phyloP scores from a whole-genome alignment of 352 stramenopile genomes.

The Phytophthora fragariae region DNA sequence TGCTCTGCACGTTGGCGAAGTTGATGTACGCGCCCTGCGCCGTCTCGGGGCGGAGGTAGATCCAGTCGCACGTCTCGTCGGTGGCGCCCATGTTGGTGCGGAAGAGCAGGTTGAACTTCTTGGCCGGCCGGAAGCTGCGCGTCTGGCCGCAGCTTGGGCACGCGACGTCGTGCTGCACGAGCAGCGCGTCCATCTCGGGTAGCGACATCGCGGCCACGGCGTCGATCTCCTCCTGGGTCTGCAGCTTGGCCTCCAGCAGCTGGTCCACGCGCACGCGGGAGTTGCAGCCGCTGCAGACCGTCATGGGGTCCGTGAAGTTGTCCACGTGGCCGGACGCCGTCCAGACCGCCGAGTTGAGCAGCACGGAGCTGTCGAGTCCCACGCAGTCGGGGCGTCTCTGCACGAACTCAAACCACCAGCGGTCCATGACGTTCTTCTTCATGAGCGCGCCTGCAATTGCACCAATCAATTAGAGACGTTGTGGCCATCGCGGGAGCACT shows the following conservation, averaged over 20 bases:
- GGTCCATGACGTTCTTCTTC: slow-evolving; percentile 98
- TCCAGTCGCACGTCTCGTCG: slow-evolving; percentile 85
- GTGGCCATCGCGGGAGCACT: no score
- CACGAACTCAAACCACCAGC: slow-evolving; percentile 98
- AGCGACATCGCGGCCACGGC: slow-evolving; percentile 61
- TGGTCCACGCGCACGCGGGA: slow-evolving; percentile 80
- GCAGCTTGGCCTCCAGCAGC: slow-evolving; percentile 63
- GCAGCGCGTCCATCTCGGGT: slow-evolving; percentile 65
- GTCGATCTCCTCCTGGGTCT: slow-evolving; percentile 55
- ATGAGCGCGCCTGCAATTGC: slow-evolving; percentile 83
- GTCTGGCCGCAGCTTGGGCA: slow-evolving; percentile 66
- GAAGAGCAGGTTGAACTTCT: slow-evolving; percentile 99
- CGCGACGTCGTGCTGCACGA: slow-evolving; percentile 51
- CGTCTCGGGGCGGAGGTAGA: slow-evolving; percentile 97
- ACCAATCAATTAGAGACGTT: slow-evolving; percentile 6
- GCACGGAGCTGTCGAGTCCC: slow-evolving; percentile 96
- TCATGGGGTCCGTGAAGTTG: slow-evolving; percentile 98
- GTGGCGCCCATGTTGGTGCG: slow-evolving; percentile 96
- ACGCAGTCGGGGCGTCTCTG: slow-evolving; percentile 94
- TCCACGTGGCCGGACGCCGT: slow-evolving; percentile 96
- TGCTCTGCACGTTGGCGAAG: slow-evolving; percentile 95
- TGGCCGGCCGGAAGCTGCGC: slow-evolving; percentile 76
- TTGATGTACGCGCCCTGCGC: slow-evolving; percentile 99
- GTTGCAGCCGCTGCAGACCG: slow-evolving; percentile 96
- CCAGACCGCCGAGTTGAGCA: slow-evolving; percentile 96